phyloP scores from a whole-genome alignment of 1,284 basidiomycete genomes.

The Apiotrichum sp. region DNA sequence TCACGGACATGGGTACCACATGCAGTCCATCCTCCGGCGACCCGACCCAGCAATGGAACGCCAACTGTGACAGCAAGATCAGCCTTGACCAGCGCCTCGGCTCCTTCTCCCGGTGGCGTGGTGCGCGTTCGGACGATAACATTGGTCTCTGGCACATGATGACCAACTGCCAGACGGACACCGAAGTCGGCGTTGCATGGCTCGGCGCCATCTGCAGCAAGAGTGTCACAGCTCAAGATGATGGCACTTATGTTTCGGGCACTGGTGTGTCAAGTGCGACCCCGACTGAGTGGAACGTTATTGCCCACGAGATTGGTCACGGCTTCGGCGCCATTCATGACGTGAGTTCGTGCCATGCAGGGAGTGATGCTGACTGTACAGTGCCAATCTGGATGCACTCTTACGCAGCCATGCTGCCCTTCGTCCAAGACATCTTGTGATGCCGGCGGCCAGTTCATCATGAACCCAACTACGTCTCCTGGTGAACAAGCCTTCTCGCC shows the following conservation, averaged over 20 bases:
- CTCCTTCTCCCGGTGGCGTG: slow-evolving; percentile 77
- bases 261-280: slow-evolving; percentile 73
- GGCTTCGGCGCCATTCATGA: slow-evolving; percentile 74
- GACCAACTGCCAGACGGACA: slow-evolving; percentile 50
- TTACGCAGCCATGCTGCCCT: slow-evolving; percentile 63
- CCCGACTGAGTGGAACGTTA: slow-evolving; percentile 59
- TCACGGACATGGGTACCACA: slow-evolving; percentile 35
- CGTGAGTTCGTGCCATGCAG: slow-evolving; percentile 49
- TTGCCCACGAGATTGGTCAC: slow-evolving; percentile 74
- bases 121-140: slow-evolving; percentile 59
- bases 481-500: slow-evolving; percentile 66
- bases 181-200: slow-evolving; percentile 86
- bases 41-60: slow-evolving; percentile 46
- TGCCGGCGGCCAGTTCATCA: slow-evolving; percentile 63
- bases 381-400: slow-evolving; percentile 63
- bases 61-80: slow-evolving; percentile 47
- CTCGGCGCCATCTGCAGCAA: slow-evolving; percentile 68
- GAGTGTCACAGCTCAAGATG: slow-evolving; percentile 47
- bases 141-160: slow-evolving; percentile 85
- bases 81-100: slow-evolving; percentile 67
- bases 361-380: slow-evolving; percentile 30
- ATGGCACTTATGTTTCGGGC: slow-evolving; percentile 61
- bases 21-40: slow-evolving; percentile 50
- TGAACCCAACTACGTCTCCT: slow-evolving; percentile 68
- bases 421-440: slow-evolving; percentile 58